Percentiles rank a stretch among this genome's conserved stretches.
These are phyloP conservation scores for Aspergillus fructus DNA, from an alignment of 2,329 filamentous ascomycete genomes.

Conservation along the genomic window DNA sequence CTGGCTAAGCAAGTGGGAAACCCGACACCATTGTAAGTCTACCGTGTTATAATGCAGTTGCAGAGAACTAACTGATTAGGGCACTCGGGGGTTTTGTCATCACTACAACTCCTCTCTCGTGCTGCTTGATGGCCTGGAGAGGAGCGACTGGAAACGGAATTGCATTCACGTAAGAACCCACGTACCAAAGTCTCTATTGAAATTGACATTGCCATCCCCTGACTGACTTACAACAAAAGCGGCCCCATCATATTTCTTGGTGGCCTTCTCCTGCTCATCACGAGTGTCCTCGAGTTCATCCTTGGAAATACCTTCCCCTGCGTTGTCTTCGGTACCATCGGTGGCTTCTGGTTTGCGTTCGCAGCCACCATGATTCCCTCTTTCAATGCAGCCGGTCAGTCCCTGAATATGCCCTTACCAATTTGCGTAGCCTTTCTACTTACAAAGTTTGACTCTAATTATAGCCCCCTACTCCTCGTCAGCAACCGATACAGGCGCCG, in stretches of 20 bases:
- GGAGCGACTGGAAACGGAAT: slow-evolving; percentile 25
- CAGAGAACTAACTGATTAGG: not conserved
- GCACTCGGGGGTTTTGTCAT: slow-evolving; percentile 28
- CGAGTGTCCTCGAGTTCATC: slow-evolving; percentile 56
- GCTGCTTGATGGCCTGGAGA: slow-evolving; percentile 29
- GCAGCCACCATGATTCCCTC: slow-evolving; percentile 56
- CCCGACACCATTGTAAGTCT: slow-evolving; percentile 32
- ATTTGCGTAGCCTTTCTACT: too few species aligned
- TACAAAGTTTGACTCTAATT: not conserved
- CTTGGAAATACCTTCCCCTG: slow-evolving; percentile 61
- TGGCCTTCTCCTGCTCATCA: slow-evolving; percentile 54
- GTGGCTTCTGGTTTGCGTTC: slow-evolving; percentile 58
- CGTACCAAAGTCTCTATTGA: not conserved
- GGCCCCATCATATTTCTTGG: slow-evolving; percentile 54
- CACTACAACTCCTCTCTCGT: slow-evolving; percentile 25
- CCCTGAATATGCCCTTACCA: slow-evolving; percentile 25
- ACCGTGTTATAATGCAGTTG: too few species aligned
- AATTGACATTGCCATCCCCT: not conserved
- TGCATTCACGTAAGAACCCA: slow-evolving; percentile 23
- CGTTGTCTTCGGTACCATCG: slow-evolving; percentile 56
- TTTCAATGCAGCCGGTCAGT: slow-evolving; percentile 50
- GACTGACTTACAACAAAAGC: slow-evolving; percentile 29
- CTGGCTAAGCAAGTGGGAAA: slow-evolving; percentile 32
- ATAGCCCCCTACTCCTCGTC: slow-evolving; percentile 28
- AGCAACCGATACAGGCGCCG: slow-evolving; percentile 23